Conservation (phyloP, 805 yeast genomes). For the Lachancea lanzarotensis region DNA sequence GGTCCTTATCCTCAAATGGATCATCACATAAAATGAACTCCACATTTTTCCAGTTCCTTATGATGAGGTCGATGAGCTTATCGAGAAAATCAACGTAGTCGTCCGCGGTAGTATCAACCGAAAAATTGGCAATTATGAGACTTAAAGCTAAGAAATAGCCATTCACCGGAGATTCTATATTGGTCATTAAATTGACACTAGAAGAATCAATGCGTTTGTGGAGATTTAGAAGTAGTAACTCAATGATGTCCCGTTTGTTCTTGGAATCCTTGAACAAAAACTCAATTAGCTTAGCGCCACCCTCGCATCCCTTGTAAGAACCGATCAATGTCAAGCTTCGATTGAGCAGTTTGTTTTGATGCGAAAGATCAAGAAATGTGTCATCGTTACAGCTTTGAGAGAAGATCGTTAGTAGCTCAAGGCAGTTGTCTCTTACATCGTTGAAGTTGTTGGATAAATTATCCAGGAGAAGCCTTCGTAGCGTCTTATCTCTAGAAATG, state of each 20-base stretch:
- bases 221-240: constrained; percentile 31
- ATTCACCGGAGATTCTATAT: constrained; percentile 52
- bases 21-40: constrained; percentile 52
- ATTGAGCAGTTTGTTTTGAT: constrained; percentile 11
- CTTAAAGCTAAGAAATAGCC: constrained; percentile 62
- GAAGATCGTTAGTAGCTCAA: constrained; percentile 38
- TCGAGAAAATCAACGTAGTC: background rate
- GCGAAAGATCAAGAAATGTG: constrained; percentile 1
- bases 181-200: constrained; percentile 32
- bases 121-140: constrained; percentile 35
- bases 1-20: constrained; percentile 54
- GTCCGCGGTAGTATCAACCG: constrained; percentile 7
- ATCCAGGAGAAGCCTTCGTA: constrained; percentile 49
- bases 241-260: constrained; percentile 27
- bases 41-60: constrained; percentile 31
- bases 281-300: constrained; percentile 65
- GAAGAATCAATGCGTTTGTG: constrained; percentile 33
- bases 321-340: constrained; percentile 38
- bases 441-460: constrained; percentile 66
- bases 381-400: constrained; percentile 14
- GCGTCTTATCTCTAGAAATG: constrained; percentile 34
- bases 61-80: constrained; percentile 18
- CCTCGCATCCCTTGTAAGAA: constrained; percentile 57
- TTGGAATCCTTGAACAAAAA: constrained; percentile 38
- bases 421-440: constrained; percentile 58